Base-by-base conservation (phyloP, 371 early-diverging fungal species). In the Mucor circinelloides region DNA sequence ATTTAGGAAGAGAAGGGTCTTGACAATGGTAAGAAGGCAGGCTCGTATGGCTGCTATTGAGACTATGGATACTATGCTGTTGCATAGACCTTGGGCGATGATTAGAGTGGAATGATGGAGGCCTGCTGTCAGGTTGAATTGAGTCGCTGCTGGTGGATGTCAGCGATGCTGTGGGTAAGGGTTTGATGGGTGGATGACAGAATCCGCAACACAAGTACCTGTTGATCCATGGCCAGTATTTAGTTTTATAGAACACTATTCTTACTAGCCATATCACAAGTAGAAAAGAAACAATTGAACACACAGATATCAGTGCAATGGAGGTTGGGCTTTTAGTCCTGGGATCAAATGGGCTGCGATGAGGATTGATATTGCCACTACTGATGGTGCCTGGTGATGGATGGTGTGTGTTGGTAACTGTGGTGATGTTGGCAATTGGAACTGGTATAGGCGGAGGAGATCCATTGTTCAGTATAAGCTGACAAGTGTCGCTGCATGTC, bases 1-100 rank as follows among this genome's bases (percentile, higher is more conserved):
- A 80, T 60, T 78, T 78, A 28, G 81, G 78, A 17, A 74, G 74
- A 3, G 76, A 56, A 25, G 56, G 42, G 58, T 61, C 76, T 76
- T 30, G 76, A 68, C 23, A 68, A 54, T 63, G 54, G 8, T 80
- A 78, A 15, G 70, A 67, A 9, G 81, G 78, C 15, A 80, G 46
- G 17, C 71, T 46, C 72, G 77, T 17, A 42, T 40, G 21, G 50
- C 48, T 17, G 28, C 64, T 23, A 46, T 25, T 66, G 38, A 5
- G 1, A 56, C 60, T 46, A 12, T 34, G 23, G 36, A 0, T 50
- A 15, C 40, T 50, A 50, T 48, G 31, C 28, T 21, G 50, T 32
- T 34, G 36, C 30, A 62, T 52, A 21, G 27, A n/a, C n/a, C n/a
- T 54, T 36, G 30, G 0, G 21, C 15, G 19, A 8, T 19, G 21